Conservation (phyloP, 2,329 filamentous ascomycete species). For the Fusarium devonianum region DNA sequence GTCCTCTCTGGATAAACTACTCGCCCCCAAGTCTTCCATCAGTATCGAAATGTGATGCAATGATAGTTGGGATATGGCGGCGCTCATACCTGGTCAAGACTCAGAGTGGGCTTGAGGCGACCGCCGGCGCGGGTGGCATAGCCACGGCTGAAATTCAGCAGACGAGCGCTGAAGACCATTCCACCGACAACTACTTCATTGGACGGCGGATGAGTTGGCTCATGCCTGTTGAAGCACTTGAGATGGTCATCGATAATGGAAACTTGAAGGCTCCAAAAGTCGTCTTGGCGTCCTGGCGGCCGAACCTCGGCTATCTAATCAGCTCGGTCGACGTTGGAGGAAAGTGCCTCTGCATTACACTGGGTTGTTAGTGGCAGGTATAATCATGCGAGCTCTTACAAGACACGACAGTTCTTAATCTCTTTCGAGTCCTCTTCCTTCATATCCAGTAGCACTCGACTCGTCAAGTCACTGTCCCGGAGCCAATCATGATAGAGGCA, state of each 20-base stretch:
- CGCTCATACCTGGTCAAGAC: slow-evolving; percentile 63
- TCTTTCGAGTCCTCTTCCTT: not conserved
- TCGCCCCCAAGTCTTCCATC: not conserved
- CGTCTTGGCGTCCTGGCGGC: slow-evolving; percentile 19
- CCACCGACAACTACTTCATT: slow-evolving; percentile 35
- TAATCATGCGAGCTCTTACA: not conserved
- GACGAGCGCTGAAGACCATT: slow-evolving; percentile 39
- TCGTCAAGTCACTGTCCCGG: too few species aligned
- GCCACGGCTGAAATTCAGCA: slow-evolving; percentile 45
- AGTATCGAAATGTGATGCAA: slow-evolving; percentile 11
- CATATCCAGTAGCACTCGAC: too few species aligned
- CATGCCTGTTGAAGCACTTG: slow-evolving; percentile 6
- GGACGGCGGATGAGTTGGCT: slow-evolving; percentile 6
- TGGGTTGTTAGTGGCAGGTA: slow-evolving; percentile 24
- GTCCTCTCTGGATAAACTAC: slow-evolving; percentile 66
- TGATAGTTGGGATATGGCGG: not conserved
- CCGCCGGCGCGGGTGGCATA: slow-evolving; percentile 44
- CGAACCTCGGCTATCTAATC: slow-evolving; percentile 31
- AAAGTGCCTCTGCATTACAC: not conserved
- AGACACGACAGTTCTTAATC: slow-evolving; percentile 1
- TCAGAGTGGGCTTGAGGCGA: slow-evolving; percentile 52
- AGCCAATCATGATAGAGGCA: too few species aligned
- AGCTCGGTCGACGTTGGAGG: not conserved
- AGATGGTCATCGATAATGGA: slow-evolving; percentile 22
- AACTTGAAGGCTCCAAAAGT: slow-evolving; percentile 28